These are phyloP conservation scores for Lasiosphaeria hispida DNA, from an alignment of 495 filamentous ascomycete species.

Conservation along the genomic window DNA sequence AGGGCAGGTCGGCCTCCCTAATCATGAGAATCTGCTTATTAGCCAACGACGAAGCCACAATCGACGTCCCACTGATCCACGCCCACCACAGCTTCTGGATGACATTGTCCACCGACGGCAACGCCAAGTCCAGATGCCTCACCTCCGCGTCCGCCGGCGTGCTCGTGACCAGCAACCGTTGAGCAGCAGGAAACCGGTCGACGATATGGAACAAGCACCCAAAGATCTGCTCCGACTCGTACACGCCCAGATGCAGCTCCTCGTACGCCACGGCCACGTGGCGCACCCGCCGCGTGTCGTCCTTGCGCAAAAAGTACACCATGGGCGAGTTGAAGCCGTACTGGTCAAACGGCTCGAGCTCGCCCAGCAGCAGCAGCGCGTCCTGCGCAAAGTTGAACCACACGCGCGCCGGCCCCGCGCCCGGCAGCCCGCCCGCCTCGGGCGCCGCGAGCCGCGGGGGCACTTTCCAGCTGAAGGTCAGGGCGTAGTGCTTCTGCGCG, in stretches of 20 bases:
- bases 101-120: constrained; percentile 29
- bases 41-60: constrained; percentile 30
- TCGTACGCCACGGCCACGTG: constrained; percentile 35
- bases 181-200: constrained; percentile 33
- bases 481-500: constrained; percentile 41
- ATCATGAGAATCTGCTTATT: constrained; percentile 38
- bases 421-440: constrained; percentile 17
- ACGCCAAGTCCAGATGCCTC: constrained; percentile 5
- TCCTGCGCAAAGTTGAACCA: constrained; percentile 43
- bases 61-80: constrained; percentile 35
- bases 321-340: constrained; percentile 43
- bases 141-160: constrained; percentile 30
- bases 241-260: constrained; percentile 30
- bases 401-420: constrained; percentile 25
- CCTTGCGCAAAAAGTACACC: constrained; percentile 39
- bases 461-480: constrained; percentile 41
- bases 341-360: constrained; percentile 40
- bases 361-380: constrained; percentile 38
- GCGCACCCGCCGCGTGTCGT: constrained; percentile 35
- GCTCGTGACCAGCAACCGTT: constrained; percentile 32
- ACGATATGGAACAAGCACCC: constrained; percentile 41
- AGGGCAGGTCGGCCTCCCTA: constrained; percentile 30
- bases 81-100: constrained; percentile 43
- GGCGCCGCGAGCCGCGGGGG: constrained; percentile 28
- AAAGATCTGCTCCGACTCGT: constrained; percentile 38